phyloP scores from a whole-genome alignment of 129 eudicot genomes.

The Tanacetum coccineum region DNA sequence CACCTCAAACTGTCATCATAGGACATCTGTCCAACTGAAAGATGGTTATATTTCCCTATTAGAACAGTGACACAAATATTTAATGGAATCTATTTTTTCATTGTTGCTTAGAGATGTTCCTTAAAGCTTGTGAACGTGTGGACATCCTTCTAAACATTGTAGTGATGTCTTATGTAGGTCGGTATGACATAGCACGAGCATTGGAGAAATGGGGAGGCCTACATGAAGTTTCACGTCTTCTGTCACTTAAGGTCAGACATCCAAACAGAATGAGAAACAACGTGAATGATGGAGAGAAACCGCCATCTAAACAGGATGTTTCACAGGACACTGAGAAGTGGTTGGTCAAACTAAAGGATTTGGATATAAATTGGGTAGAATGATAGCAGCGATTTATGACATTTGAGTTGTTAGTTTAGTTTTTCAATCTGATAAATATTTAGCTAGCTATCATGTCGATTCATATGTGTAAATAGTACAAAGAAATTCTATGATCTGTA shows the following conservation, averaged over 20 bases:
- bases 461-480: conserved; percentile 13
- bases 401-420: conserved; percentile 15
- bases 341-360: conserved; percentile 70
- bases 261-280: conserved; percentile 65
- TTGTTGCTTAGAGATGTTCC: neutral
- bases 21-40: neutral
- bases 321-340: conserved; percentile 75
- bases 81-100: neutral
- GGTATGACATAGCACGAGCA: conserved; percentile 93
- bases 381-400: conserved; percentile 21
- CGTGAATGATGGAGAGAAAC: conserved; percentile 47
- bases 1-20: neutral
- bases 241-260: conserved; percentile 80
- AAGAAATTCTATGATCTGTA: neutral
- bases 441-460: conserved; percentile 7
- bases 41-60: neutral
- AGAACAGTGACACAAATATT: neutral
- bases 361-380: conserved; percentile 84
- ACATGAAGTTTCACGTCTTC: conserved; percentile 92
- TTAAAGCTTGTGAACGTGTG: neutral
- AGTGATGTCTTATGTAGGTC: conserved; percentile 46
- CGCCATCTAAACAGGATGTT: conserved; percentile 44
- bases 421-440: conserved; percentile 16
- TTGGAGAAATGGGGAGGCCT: conserved; percentile 98
- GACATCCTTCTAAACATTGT: neutral